Conservation (phyloP, 495 filamentous ascomycete species). For the Hypoxylon subgilvum region DNA sequence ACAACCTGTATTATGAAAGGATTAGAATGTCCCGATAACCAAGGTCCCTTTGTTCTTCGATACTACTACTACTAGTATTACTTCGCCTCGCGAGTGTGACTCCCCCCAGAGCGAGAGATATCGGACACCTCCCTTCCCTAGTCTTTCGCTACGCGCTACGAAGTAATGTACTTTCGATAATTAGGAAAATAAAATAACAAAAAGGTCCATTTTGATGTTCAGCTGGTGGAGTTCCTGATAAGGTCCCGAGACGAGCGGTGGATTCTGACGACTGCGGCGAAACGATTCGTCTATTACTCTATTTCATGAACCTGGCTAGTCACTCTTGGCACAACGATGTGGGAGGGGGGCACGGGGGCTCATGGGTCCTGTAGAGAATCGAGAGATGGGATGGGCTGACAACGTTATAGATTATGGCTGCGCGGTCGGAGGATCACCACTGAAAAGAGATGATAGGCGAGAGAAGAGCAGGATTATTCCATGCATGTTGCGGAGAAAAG, state of each 20-base stretch:
- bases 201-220: slow-evolving; percentile 15
- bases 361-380: too few relatives aligned
- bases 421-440: slow-evolving; percentile 29
- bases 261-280: slow-evolving; percentile 17
- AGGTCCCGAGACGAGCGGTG: slow-evolving; percentile 29
- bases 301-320: slow-evolving; percentile 14
- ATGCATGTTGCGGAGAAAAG: slow-evolving; percentile 12
- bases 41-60: slow-evolving; percentile 22
- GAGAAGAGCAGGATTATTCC: slow-evolving; percentile 16
- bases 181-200: slow-evolving; percentile 21
- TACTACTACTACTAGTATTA: too few relatives aligned
- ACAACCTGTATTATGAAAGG: slow-evolving; percentile 9
- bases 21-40: slow-evolving; percentile 18
- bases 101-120: slow-evolving; percentile 15
- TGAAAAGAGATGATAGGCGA: slow-evolving; percentile 19
- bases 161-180: slow-evolving; percentile 8
- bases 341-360: slow-evolving; percentile 12
- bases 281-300: slow-evolving; percentile 17
- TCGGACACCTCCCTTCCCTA: slow-evolving; percentile 7
- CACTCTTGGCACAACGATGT: slow-evolving; percentile 20
- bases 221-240: slow-evolving; percentile 36
- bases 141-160: too few relatives aligned
- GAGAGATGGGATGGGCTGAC: not conserved
- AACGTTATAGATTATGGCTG: slow-evolving; percentile 21
- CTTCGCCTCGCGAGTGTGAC: too few relatives aligned